phyloP scores from a whole-genome alignment of 345 rosid genomes.

The Citrus inodora region DNA sequence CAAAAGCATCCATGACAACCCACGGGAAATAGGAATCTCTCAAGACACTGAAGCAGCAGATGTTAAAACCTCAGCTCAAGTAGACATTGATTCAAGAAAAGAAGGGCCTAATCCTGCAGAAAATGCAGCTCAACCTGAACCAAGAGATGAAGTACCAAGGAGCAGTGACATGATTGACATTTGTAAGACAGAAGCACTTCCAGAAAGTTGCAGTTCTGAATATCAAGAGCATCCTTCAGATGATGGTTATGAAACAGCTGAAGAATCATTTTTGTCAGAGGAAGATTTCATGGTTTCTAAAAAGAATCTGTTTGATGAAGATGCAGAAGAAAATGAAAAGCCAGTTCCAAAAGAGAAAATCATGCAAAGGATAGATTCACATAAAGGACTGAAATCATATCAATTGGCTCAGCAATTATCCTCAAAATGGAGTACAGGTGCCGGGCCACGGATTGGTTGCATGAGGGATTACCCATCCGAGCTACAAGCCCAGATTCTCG shows the following conservation, averaged over 20 bases:
- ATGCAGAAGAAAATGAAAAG: constrained; percentile 47
- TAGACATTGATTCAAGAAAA: constrained; percentile 15
- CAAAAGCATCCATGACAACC: constrained; percentile 20
- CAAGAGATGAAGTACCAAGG: constrained; percentile 36
- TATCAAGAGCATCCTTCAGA: constrained; percentile 31
- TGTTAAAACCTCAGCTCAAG: constrained; percentile 9
- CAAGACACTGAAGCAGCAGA: constrained; percentile 23
- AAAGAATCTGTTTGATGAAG: constrained; percentile 56
- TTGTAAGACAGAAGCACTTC: constrained; percentile 17
- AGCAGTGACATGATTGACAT: constrained; percentile 15
- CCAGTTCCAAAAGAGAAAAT: constrained; percentile 69
- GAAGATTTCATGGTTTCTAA: constrained; percentile 67
- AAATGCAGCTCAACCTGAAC: constrained; percentile 14
- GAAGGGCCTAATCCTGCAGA: constrained; percentile 10
- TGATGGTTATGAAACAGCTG: constrained; percentile 76
- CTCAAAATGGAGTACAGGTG: constrained; percentile 89
- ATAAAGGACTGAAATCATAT: constrained; percentile 63
- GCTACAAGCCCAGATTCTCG: constrained; percentile 66
- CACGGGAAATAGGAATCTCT: constrained; percentile 26
- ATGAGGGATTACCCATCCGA: constrained; percentile 93
- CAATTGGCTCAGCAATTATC: constrained; percentile 73
- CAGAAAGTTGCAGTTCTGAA: constrained; percentile 6
- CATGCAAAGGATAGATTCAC: constrained; percentile 71
- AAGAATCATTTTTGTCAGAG: constrained; percentile 58
- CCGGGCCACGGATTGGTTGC: constrained; percentile 91